Evolutionary conservation across 805 yeast species (phyloP).

Genomic region (Suhomyces vadensis): DNA sequence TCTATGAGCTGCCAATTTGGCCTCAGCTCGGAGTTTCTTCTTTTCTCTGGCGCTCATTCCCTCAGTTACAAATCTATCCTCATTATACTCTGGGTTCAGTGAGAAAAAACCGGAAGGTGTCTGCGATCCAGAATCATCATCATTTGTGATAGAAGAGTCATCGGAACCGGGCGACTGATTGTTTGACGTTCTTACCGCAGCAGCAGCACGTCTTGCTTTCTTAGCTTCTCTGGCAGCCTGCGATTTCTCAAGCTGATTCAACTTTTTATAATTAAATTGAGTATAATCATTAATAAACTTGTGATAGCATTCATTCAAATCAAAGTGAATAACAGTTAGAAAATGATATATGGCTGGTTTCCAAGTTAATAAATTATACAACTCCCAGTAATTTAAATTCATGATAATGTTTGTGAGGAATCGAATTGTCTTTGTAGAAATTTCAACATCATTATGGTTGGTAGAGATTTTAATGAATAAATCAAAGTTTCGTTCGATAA

Average conservation of each 20-base stretch:
- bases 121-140: conserved; percentile 9
- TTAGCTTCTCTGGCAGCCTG: conserved; percentile 12
- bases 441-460: conserved; percentile 26
- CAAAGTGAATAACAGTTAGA: conserved; percentile 38
- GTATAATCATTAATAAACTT: conserved; percentile 37
- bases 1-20: conserved; percentile 30
- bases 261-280: conserved; percentile 24
- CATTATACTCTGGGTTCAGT: conserved; percentile 19
- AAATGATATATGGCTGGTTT: conserved; percentile 45
- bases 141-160: conserved; percentile 8
- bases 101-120: conserved; percentile 13
- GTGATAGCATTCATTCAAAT: conserved; percentile 40
- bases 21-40: conserved; percentile 22
- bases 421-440: conserved; percentile 37
- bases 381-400: conserved; percentile 46
- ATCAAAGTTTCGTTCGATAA: conserved; percentile 42
- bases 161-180: conserved; percentile 7
- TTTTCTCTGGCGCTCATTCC: conserved; percentile 19
- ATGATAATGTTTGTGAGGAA: conserved; percentile 39
- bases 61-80: conserved; percentile 24
- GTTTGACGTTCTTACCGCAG: conserved; percentile 4
- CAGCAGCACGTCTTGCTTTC: conserved; percentile 9
- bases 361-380: conserved; percentile 42
- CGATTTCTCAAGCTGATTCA: conserved; percentile 16
- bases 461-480: conserved; percentile 38